Evolutionary conservation across 202 grass and related monocot genomes (phyloP), one percentile per base, ranked within the genome.

Genomic region (Alloteropsis angusta): DNA sequence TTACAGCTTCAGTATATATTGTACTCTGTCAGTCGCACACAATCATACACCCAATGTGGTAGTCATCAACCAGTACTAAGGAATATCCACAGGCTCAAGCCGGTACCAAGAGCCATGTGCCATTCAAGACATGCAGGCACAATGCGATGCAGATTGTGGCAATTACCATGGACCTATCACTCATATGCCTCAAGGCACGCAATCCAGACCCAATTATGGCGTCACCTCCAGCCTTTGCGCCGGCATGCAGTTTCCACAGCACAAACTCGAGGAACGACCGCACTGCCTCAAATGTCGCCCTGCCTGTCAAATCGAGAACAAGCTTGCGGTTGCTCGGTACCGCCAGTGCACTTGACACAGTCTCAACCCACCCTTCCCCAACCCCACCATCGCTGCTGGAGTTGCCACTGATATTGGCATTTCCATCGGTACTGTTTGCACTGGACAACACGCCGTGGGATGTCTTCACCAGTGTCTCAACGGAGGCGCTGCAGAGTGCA

Each of bases 231-330:
- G 74, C 85, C 70, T 36, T 93, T 0, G 81, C 56, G 7, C 66
- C 85, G 11, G 85, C 78, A 0, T 83, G 71, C 35, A 91, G 10
- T 59, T 83, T 94, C 95, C 89, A 95, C 52, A 93, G 57, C 53
- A 89, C 71, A 60, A 98, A 98, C 57, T 98, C 95, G 0, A 98
- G 95, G 60, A 92, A 98, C 1, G 95, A 98, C 60, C 74, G 82
- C 48, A 92, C 89, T 3, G 85, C 87, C 82, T 98, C 92, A 13
- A 98, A 98, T 13, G 92, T 86, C 7, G 89, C 79, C 78, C 78
- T 90, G 26, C 95, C 92, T 0, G 81, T 93, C 68, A 98, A 80
- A 62, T 98, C 92, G 56, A 98, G 62, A 21, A 78, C 63, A 7
- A 98, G 87, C 32, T 60, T 90, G 80, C 81, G 70, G 37, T 98